Base-by-base conservation (phyloP, 768 basidiomycete genomes). In the Phylloporus sp. region DNA sequence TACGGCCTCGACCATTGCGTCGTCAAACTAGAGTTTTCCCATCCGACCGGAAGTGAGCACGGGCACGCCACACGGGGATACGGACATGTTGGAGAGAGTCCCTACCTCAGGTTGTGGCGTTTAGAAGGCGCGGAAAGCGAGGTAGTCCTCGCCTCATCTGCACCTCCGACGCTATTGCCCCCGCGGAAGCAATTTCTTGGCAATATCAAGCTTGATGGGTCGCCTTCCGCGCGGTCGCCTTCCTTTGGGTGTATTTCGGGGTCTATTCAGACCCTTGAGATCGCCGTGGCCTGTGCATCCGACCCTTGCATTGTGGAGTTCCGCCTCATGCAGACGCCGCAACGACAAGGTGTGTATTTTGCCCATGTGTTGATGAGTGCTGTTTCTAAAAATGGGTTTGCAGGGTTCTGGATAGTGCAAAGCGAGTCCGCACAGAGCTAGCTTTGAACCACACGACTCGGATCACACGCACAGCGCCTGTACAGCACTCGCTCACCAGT, bases 251-350 rank as follows among this genome's bases (percentile, higher is more conserved):
- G 58, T 10, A 11, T 34, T 6, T 27, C 38, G 15, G 59, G 52
- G 4, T 58, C 59, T 15, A 29, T 58, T 21, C 52, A 58, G 42
- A 58, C 49, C 17, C 47, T 59, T 10, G 58, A 59, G 41, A 51
- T 59, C 28, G 52, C 55, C 28, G n/a, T 59, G 27, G 55, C 49
- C 4, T 58, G 58, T 29, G 20, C 42, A 10, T 58, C 55, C 4
- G 59, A 58, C 21, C 55, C 59, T 11, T 59, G 58, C 45, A 44
- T 51, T 10, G 45, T 61, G 55, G 58, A 61, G 27, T 58, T 61
- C 22, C 44, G 44, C 6, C 47, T 59, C 9, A 54, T 20, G 8
- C 42, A 24, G 22, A 51, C 47, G n/a, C 59, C 55, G 11, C 49
- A 34, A 22, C 53, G 43, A 18, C 58, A 61, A 58, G 58, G 58